Percentiles rank a stretch among this genome's conserved stretches.
Evolutionary conservation across 495 filamentous ascomycete species (phyloP).

Genomic region (Aspergillus avenaceus): DNA sequence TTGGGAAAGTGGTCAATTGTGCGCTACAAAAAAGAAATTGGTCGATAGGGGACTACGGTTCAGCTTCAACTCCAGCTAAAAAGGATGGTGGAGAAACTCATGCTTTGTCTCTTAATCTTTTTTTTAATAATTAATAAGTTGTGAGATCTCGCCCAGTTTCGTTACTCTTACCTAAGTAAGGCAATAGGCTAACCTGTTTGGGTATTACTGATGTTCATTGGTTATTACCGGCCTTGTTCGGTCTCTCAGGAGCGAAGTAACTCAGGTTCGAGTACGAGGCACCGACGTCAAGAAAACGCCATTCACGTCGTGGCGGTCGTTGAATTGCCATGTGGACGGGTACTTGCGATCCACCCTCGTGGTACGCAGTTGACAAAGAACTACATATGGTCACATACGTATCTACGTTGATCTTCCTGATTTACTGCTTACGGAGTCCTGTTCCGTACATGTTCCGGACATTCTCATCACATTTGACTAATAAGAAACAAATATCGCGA

Average conservation of each 20-base stretch:
- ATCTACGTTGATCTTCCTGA: not conserved
- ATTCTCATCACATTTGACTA: not conserved
- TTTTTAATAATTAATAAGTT: no score
- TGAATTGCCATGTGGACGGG: constrained; percentile 23
- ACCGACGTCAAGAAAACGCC: constrained; percentile 4
- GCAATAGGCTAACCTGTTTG: not conserved
- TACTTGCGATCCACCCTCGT: constrained; percentile 22
- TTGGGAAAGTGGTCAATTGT: no score
- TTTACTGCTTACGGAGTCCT: not conserved
- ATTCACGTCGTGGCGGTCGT: constrained; percentile 10
- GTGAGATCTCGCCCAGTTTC: not conserved
- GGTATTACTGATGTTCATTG: not conserved
- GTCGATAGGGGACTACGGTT: no score
- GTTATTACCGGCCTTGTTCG: no score
- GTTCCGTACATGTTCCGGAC: not conserved
- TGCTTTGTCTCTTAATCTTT: no score
- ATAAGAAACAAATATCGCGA: not conserved
- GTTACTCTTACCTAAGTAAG: not conserved
- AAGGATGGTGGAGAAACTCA: not conserved
- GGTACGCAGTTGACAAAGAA: constrained; percentile 14
- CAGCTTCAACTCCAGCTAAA: not conserved
- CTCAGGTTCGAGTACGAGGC: not conserved
- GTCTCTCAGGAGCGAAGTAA: not conserved
- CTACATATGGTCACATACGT: constrained; percentile 2
- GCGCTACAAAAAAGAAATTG: no score